phyloP scores from a whole-genome alignment of 495 filamentous ascomycete genomes.

The Penicillium paradoxum region DNA sequence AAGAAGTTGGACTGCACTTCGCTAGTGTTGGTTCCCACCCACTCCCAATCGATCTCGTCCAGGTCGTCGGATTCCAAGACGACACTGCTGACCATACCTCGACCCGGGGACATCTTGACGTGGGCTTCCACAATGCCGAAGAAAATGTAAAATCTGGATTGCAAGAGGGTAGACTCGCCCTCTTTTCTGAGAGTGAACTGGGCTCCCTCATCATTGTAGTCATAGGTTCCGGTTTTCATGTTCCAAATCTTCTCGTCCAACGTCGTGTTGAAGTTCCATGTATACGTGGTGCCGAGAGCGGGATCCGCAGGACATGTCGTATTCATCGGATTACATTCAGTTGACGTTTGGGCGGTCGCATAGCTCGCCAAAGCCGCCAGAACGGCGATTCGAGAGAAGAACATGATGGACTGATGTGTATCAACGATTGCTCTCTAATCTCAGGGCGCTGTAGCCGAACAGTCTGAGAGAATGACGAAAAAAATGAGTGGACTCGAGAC shows the following conservation, averaged over 20 bases:
- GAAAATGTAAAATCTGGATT: slow-evolving; percentile 77
- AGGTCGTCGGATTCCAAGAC: slow-evolving; percentile 86
- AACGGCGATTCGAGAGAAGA: slow-evolving; percentile 20
- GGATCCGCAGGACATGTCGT: slow-evolving; percentile 60
- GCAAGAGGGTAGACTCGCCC: slow-evolving; percentile 66
- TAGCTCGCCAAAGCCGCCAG: slow-evolving; percentile 24
- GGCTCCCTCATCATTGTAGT: slow-evolving; percentile 53
- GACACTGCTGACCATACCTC: slow-evolving; percentile 74
- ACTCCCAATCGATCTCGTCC: slow-evolving; percentile 90
- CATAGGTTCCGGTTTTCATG: slow-evolving; percentile 53
- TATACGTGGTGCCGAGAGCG: slow-evolving; percentile 59
- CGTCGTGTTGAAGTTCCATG: slow-evolving; percentile 58
- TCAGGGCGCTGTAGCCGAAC: slow-evolving; percentile 3
- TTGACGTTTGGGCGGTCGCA: slow-evolving; percentile 42
- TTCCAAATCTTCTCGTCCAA: slow-evolving; percentile 55
- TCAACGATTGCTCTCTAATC: slow-evolving; percentile 1
- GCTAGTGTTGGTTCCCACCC: slow-evolving; percentile 49
- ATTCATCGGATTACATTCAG: slow-evolving; percentile 62
- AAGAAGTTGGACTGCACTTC: slow-evolving; percentile 91
- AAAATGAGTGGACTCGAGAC: slow-evolving; percentile 18
- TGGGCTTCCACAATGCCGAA: slow-evolving; percentile 71
- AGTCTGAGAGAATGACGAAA: slow-evolving; percentile 7
- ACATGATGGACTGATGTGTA: slow-evolving; percentile 17
- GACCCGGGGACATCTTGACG: slow-evolving; percentile 65
- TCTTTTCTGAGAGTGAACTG: slow-evolving; percentile 65